phyloP scores from a whole-genome alignment of 2,329 filamentous ascomycete genomes.

The Fusarium pseudonygamai region DNA sequence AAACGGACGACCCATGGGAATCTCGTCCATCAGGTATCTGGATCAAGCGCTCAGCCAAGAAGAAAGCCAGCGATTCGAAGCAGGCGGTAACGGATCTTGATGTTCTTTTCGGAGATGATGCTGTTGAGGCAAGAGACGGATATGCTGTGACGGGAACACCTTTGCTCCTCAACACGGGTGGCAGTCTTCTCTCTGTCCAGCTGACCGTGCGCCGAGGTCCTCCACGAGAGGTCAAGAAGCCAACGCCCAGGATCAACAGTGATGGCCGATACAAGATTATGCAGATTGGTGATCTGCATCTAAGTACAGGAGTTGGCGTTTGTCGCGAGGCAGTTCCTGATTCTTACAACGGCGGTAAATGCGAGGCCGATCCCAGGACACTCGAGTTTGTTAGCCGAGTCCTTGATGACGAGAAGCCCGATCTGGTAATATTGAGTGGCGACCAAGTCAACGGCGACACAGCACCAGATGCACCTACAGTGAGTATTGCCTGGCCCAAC shows the following conservation, averaged over 20 bases:
- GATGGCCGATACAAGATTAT: conserved; percentile 97
- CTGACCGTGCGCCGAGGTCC: conserved; percentile 81
- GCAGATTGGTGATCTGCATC: conserved; percentile 92
- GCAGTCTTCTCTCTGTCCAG: conserved; percentile 73
- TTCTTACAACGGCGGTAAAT: conserved; percentile 76
- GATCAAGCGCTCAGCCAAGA: conserved; percentile 78
- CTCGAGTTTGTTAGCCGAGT: conserved; percentile 87
- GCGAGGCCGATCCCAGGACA: conserved; percentile 91
- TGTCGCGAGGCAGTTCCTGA: conserved; percentile 89
- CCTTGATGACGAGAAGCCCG: conserved; percentile 91
- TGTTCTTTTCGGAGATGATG: conserved; percentile 89
- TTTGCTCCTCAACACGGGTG: conserved; percentile 72
- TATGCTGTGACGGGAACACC: conserved; percentile 84
- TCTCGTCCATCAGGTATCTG: conserved; percentile 79
- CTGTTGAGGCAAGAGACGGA: conserved; percentile 85
- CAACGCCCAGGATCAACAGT: conserved; percentile 79
- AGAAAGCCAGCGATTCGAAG: conserved; percentile 78
- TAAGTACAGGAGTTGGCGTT: conserved; percentile 86
- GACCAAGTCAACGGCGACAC: conserved; percentile 97
- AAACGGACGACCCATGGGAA: conserved; percentile 77
- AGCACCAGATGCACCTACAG: conserved; percentile 87
- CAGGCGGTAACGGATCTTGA: conserved; percentile 83
- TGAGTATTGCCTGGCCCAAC: conserved; percentile 50
- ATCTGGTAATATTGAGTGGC: conserved; percentile 89
- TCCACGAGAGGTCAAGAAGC: conserved; percentile 71